Evolutionary conservation across 164 flowering plant species (phyloP), one percentile per base, ranked within the genome.

Genomic region (Berberis thunbergii): DNA sequence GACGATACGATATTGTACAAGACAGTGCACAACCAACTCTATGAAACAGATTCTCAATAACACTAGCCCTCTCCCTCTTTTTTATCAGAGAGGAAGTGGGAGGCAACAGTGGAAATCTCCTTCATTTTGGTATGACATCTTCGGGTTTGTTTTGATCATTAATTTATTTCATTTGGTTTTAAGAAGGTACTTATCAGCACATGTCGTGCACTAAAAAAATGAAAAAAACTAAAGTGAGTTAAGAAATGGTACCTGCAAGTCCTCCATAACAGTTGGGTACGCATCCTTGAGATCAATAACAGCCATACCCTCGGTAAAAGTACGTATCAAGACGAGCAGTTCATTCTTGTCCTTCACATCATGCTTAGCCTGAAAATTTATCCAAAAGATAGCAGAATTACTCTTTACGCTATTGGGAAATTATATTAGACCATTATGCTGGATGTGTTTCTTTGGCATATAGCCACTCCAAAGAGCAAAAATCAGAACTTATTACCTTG

Each of bases 201-300:
- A 46, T 4, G 8, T 46, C 4, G 8, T 12, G 40, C 39, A 39
- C 41, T 39, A 55, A 6, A 13, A 12, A 55, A 55, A 55, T 3
- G 11, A 8, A 8, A 8, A n/a, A 2, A 55, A 2, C 38, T 6
- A 8, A 55, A 2, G 41, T n/a, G 6, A 55, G 6, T n/a, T 8
- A 1, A 39, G 39, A n/a, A 38, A 46, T 12, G 13, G 13, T 74
- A 84, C 88, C 89, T 87, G 86, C 64, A 87, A 71, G 63, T 87
- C 87, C 10, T 81, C 86, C 77, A 77, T 69, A 64, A 85, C 86
- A 41, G 76, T 72, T 69, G 84, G 84, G 61, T 85, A 85, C 39
- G 87, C 69, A 79, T 85, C 90, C 76, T 83, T 81, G 48, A 83
- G 80, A 66, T 85, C 87, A 70, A 79, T 74, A 54, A 85, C 78